A percentile compares a stretch with the other conserved stretches of the same genome.
Evolutionary conservation across 169 alveolate species (phyloP).

Genomic region (Perkinsus chesapeaki): DNA sequence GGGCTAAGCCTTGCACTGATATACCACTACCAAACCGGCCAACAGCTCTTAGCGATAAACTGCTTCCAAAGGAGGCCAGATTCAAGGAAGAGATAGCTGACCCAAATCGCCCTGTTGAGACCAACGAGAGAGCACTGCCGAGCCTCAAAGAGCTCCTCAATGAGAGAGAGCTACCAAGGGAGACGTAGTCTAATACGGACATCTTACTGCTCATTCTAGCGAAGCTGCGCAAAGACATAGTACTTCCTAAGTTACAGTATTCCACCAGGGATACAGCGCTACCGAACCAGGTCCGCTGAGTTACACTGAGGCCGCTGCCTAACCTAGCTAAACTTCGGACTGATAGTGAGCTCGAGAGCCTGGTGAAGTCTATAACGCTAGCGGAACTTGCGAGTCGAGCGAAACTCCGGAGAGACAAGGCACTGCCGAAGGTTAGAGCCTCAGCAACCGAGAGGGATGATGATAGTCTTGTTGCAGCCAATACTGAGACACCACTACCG

Average conservation of each 20-base stretch:
- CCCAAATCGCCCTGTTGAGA: background rate
- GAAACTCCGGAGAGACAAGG: background rate
- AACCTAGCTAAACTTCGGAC: background rate
- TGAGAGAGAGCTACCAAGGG: conserved; percentile 3
- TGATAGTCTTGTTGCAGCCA: background rate
- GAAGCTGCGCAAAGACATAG: background rate
- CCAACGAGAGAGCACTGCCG: conserved; percentile 1
- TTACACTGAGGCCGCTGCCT: background rate
- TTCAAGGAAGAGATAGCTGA: background rate
- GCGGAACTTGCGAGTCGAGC: background rate
- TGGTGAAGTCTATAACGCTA: background rate
- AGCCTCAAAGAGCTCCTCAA: background rate
- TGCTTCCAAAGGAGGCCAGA: conserved; percentile 10
- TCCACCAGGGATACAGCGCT: background rate
- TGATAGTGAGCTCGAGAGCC: background rate
- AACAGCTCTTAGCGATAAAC: background rate
- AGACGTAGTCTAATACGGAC: background rate
- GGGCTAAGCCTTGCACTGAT: background rate
- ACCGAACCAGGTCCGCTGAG: background rate
- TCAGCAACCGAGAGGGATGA: background rate
- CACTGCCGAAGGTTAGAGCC: background rate
- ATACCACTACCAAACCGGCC: background rate
- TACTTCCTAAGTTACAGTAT: background rate
- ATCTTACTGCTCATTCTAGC: background rate
- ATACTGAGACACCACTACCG: background rate